A percentile compares a stretch with the other conserved stretches of the same genome.
Conservation (phyloP, 352 stramenopile species). For the Phytopythium aichiense region DNA sequence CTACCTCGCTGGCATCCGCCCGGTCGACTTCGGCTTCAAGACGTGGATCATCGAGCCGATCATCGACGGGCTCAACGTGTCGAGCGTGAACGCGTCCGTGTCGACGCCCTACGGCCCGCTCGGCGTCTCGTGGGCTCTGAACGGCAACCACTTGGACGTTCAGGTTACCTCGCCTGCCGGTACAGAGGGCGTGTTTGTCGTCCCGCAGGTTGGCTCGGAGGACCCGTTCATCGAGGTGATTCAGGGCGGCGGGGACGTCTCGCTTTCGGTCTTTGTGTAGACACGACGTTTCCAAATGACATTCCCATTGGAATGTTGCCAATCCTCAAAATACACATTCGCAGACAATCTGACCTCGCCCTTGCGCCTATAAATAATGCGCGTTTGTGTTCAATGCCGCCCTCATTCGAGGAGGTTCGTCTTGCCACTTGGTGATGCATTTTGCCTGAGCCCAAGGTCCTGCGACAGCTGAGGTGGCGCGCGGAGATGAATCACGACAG, state of each 20-base stretch:
- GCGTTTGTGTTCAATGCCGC: not conserved
- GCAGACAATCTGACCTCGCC: no score
- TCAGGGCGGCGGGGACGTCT: not conserved
- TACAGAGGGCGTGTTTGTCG: constrained; percentile 17
- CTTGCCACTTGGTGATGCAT: not conserved
- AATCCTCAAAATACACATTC: no score
- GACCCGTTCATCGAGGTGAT: constrained; percentile 9
- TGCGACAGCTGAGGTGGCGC: not conserved
- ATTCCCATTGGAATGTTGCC: no score
- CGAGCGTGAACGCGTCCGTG: constrained; percentile 21
- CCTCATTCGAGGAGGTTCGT: no score
- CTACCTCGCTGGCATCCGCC: constrained; percentile 23
- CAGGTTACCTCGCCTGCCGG: constrained; percentile 13
- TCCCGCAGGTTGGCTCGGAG: constrained; percentile 14
- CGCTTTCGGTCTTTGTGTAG: constrained; percentile 7
- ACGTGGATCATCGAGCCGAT: constrained; percentile 27
- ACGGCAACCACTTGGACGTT: constrained; percentile 9
- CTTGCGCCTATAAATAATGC: not conserved
- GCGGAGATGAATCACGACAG: not conserved
- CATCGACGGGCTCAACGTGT: constrained; percentile 17
- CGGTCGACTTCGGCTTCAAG: constrained; percentile 20
- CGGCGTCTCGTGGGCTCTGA: constrained; percentile 8
- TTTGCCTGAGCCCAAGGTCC: not conserved
- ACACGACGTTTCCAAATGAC: not conserved
- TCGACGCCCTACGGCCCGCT: constrained; percentile 18